Conservation (phyloP, 805 yeast genomes). For the Tetrapisispora iriomotensis region DNA sequence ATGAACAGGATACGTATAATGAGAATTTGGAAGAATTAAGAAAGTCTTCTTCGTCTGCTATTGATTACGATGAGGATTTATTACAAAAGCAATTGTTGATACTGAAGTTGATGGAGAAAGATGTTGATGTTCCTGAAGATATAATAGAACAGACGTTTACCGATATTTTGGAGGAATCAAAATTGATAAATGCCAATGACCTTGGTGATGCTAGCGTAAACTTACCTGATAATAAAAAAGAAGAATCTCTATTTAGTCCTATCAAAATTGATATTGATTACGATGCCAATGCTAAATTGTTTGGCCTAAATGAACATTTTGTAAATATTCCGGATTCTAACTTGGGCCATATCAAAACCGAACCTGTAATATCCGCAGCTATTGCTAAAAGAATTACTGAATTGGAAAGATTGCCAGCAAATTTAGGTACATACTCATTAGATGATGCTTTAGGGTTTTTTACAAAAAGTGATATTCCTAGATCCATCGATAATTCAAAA, state of each 20-base stretch:
- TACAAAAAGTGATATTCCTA: slow-evolving; percentile 37
- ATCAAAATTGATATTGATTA: slow-evolving; percentile 25
- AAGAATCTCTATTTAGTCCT: slow-evolving; percentile 14
- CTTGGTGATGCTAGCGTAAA: too few species aligned
- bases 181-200: too few species aligned
- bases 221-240: too few species aligned
- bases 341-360: slow-evolving; percentile 43
- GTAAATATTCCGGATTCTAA: slow-evolving; percentile 19
- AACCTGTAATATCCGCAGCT: slow-evolving; percentile 43
- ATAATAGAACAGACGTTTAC: slow-evolving; percentile 31
- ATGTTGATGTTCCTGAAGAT: slow-evolving; percentile 50
- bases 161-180: slow-evolving; percentile 10
- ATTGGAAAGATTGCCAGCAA: slow-evolving; percentile 58
- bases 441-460: slow-evolving; percentile 35
- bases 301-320: slow-evolving; percentile 27
- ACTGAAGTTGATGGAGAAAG: slow-evolving; percentile 54
- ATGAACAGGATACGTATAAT: slow-evolving; percentile 32
- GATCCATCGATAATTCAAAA: slow-evolving; percentile 47
- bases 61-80: slow-evolving; percentile 35
- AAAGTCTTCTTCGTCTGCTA: slow-evolving; percentile 9
- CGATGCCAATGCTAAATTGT: slow-evolving; percentile 20
- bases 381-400: slow-evolving; percentile 49
- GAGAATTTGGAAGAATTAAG: slow-evolving; percentile 26
- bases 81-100: slow-evolving; percentile 53
- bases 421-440: slow-evolving; percentile 48